A percentile compares a stretch with the other conserved stretches of the same genome.
phyloP scores from a whole-genome alignment of 176 grass and related monocot species.

The Triticum timopheevii region DNA sequence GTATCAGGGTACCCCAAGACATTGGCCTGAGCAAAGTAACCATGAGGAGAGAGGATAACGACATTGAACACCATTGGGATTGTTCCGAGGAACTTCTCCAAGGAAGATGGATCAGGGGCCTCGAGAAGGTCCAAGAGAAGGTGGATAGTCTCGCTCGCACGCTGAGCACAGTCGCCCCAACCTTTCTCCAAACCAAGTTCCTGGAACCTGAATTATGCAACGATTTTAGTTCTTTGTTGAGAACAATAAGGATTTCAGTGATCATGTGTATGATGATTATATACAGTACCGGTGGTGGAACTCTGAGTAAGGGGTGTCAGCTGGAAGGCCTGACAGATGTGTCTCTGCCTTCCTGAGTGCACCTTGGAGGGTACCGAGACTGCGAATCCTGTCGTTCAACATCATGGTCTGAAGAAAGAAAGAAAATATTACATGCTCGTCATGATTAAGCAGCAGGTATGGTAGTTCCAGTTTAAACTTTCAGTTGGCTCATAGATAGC shows the following conservation, averaged over 20 bases:
- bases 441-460: background rate
- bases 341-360: constrained; percentile 70
- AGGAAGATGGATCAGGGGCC: constrained; percentile 61
- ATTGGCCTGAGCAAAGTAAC: constrained; percentile 82
- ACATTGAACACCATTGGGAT: constrained; percentile 85
- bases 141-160: constrained; percentile 58
- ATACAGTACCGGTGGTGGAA: constrained; percentile 56
- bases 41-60: constrained; percentile 81
- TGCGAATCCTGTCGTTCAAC: constrained; percentile 73
- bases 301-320: constrained; percentile 62
- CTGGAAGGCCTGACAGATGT: constrained; percentile 50
- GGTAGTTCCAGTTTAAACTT: background rate
- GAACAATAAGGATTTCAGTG: background rate
- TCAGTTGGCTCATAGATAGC: background rate
- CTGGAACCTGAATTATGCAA: constrained; percentile 53
- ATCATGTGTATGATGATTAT: background rate
- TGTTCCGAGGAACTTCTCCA: constrained; percentile 69
- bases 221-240: background rate
- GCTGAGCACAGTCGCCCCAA: constrained; percentile 64
- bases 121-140: constrained; percentile 76
- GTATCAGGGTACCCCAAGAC: constrained; percentile 86
- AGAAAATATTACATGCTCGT: background rate
- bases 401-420: constrained; percentile 64
- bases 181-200: constrained; percentile 81
- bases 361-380: constrained; percentile 54